Percentiles rank a stretch among this genome's conserved stretches.
phyloP scores from a whole-genome alignment of 208 protist genomes.

The Polymyxa betae region DNA sequence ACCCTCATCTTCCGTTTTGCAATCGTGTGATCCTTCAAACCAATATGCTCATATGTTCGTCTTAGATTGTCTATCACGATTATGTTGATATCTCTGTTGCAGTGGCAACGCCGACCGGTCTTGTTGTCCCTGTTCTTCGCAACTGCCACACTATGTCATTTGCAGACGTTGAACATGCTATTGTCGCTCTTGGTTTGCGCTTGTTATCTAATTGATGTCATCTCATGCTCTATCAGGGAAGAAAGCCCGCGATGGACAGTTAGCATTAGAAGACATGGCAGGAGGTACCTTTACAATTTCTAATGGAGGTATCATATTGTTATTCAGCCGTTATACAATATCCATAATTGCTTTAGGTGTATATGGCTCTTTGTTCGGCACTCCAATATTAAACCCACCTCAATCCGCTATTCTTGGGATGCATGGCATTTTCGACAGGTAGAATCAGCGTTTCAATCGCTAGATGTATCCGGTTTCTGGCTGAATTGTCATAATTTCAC shows the following conservation, averaged over 20 bases:
- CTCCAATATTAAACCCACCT: constrained; percentile 97
- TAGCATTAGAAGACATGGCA: constrained; percentile 94
- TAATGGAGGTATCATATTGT: constrained; percentile 81
- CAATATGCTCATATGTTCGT: constrained; percentile 63
- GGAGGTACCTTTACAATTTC: constrained; percentile 98
- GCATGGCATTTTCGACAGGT: constrained; percentile 94
- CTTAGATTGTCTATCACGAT: constrained; percentile 94
- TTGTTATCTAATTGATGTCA: background rate
- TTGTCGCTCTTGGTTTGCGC: background rate
- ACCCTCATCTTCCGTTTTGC: background rate
- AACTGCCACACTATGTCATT: constrained; percentile 91
- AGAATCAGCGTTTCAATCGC: constrained; percentile 64
- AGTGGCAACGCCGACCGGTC: constrained; percentile 92
- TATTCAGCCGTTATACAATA: constrained; percentile 49
- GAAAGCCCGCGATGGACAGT: constrained; percentile 77
- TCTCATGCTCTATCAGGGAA: background rate
- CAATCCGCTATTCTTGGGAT: constrained; percentile 98
- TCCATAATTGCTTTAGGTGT: constrained; percentile 76
- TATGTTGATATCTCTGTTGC: constrained; percentile 96
- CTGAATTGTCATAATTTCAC: background rate
- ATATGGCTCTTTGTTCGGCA: constrained; percentile 97
- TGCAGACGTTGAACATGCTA: constrained; percentile 88
- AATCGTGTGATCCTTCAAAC: background rate
- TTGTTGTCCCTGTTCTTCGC: constrained; percentile 95
- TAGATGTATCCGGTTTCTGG: background rate